phyloP scores from a whole-genome alignment of 306 rosid genomes.

The Styphnolobium japonicum region DNA sequence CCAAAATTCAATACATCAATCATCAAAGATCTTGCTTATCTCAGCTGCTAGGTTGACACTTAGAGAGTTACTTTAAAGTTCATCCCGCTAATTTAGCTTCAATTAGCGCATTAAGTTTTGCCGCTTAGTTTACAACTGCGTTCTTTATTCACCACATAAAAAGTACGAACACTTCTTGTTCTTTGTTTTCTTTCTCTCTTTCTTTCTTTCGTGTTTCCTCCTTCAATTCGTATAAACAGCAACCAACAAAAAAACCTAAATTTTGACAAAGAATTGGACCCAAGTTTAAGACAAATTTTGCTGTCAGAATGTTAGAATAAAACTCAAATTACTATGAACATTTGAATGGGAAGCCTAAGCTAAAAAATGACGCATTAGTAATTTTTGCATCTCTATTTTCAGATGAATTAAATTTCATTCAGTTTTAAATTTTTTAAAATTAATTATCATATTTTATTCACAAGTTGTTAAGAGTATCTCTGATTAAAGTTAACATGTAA shows the following conservation, averaged over 20 bases:
- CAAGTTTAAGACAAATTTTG: neutral
- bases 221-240: neutral
- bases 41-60: neutral
- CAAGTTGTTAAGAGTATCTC: too few species aligned
- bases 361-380: neutral
- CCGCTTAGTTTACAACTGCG: neutral
- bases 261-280: neutral
- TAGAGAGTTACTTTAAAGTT: neutral
- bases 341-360: neutral
- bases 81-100: constrained; percentile 11
- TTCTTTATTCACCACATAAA: neutral
- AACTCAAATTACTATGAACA: neutral
- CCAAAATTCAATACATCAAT: neutral
- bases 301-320: neutral
- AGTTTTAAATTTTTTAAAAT: too few species aligned
- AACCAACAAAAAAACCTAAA: neutral
- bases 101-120: constrained; percentile 30
- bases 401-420: neutral
- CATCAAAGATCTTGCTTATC: neutral
- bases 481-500: too few species aligned
- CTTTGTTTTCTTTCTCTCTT: neutral
- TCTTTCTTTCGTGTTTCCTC: neutral
- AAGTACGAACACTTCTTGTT: neutral
- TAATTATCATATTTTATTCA: too few species aligned
- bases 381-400: neutral